Conservation (phyloP, 768 basidiomycete genomes). For the Rhodocollybia butyracea region DNA sequence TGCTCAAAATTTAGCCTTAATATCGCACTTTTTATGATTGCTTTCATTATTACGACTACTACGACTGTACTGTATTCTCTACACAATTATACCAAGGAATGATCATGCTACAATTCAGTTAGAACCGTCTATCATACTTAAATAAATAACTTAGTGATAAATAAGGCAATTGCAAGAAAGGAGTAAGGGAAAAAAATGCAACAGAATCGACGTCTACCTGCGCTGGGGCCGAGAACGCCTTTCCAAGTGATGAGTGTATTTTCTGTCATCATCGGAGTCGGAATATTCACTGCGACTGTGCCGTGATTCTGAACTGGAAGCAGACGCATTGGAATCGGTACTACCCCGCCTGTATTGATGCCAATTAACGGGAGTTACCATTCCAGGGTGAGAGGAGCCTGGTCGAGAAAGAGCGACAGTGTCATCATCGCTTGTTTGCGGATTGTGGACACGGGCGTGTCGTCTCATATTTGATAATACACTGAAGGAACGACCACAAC, state of each 20-base stretch:
- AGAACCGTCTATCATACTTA: neutral
- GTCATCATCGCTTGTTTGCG: conserved; percentile 30
- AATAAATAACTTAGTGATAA: neutral
- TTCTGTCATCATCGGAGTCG: conserved; percentile 25
- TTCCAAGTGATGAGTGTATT: conserved; percentile 22
- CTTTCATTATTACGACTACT: too few relatives aligned
- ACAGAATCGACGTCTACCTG: conserved; percentile 10
- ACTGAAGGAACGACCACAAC: conserved; percentile 79
- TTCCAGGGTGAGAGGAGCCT: neutral
- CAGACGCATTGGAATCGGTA: conserved; percentile 32
- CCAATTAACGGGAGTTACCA: conserved; percentile 8
- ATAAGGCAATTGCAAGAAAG: too few relatives aligned
- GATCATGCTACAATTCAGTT: neutral
- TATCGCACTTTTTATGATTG: too few relatives aligned
- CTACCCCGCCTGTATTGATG: conserved; percentile 34
- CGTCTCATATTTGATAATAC: conserved; percentile 89
- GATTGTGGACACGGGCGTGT: conserved; percentile 71
- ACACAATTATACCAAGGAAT: conserved; percentile 9
- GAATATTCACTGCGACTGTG: conserved; percentile 37
- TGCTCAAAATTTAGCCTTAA: too few relatives aligned
- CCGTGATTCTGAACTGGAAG: conserved; percentile 37
- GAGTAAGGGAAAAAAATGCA: neutral
- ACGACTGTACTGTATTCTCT: too few relatives aligned
- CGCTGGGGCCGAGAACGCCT: conserved; percentile 28
- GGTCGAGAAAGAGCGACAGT: conserved; percentile 27